These are phyloP conservation scores for Metschnikowia drakensbergensis DNA, from an alignment of 805 yeast species.

Conservation along the genomic window DNA sequence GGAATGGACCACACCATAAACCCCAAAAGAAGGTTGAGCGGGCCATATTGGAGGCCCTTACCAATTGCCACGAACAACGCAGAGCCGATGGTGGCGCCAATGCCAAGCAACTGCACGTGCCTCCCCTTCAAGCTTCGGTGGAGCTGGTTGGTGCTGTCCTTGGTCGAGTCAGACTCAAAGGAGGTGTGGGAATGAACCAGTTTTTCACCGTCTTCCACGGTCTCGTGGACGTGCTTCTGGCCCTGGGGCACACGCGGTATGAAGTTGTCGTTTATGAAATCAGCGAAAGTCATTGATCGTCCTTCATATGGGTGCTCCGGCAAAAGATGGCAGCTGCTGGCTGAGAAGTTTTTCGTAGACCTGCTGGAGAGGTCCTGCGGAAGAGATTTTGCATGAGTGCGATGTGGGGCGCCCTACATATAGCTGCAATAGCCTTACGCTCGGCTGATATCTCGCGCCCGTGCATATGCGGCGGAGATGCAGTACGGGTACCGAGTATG, in stretches of 20 bases:
- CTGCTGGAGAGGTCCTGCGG: not conserved
- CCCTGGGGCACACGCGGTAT: conserved; percentile 14
- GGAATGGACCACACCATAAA: conserved; percentile 70
- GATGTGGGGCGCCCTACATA: conserved; percentile 1
- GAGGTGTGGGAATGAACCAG: conserved; percentile 6
- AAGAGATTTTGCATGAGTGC: not conserved
- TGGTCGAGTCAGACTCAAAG: conserved; percentile 10
- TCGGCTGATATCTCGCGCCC: not conserved
- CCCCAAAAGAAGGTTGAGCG: conserved; percentile 61
- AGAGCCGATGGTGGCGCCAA: conserved; percentile 82
- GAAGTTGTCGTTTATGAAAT: conserved; percentile 15
- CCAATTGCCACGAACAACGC: conserved; percentile 76
- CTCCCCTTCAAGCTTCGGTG: conserved; percentile 54
- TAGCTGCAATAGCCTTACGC: not conserved
- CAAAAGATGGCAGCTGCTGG: not conserved
- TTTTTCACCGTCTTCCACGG: not conserved
- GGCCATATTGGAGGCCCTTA: conserved; percentile 58
- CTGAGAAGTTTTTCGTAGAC: not conserved
- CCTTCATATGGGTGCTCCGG: not conserved
- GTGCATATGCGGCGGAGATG: not conserved
- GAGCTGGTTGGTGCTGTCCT: conserved; percentile 14
- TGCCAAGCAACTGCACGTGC: conserved; percentile 74
- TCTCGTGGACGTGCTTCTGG: not conserved
- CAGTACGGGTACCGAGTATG: not conserved
- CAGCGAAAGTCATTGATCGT: conserved; percentile 3